Evolutionary conservation across 176 grass and related monocot genomes (phyloP).

Genomic region (Triticum timopheevii): DNA sequence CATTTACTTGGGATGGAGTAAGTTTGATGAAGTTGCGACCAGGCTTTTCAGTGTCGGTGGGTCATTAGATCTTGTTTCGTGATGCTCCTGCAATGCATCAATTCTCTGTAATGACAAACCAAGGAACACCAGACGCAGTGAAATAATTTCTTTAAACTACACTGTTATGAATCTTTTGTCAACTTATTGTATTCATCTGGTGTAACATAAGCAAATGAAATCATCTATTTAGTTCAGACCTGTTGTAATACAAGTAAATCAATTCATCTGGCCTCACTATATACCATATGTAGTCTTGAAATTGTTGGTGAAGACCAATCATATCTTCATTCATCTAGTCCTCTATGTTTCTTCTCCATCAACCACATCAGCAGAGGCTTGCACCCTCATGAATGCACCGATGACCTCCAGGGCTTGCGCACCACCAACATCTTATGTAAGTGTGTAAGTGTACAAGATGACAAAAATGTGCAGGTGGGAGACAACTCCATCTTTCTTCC

Average conservation of each 20-base stretch:
- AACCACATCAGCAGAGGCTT: background rate
- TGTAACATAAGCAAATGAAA: constrained; percentile 4
- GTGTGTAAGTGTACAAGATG: background rate
- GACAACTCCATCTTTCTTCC: background rate
- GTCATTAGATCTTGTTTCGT: background rate
- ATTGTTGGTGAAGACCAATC: background rate
- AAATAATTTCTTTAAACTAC: background rate
- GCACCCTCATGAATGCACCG: background rate
- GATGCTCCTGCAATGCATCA: background rate
- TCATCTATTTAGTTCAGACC: background rate
- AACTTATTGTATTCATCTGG: background rate
- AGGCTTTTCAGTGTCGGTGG: background rate
- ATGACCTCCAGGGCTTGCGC: background rate
- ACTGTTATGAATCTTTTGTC: background rate
- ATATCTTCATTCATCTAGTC: background rate
- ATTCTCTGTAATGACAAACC: background rate
- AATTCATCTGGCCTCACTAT: background rate
- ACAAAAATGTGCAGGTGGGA: background rate
- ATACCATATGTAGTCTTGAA: background rate
- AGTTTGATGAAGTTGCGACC: background rate
- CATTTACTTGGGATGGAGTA: background rate
- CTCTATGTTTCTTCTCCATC: background rate
- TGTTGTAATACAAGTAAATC: background rate
- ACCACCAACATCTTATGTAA: background rate
- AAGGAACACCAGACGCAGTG: background rate